Percentiles rank a stretch among this genome's conserved stretches.
These are phyloP conservation scores for Epichloe gansuensis DNA, from an alignment of 2,329 filamentous ascomycete species.

Conservation along the genomic window DNA sequence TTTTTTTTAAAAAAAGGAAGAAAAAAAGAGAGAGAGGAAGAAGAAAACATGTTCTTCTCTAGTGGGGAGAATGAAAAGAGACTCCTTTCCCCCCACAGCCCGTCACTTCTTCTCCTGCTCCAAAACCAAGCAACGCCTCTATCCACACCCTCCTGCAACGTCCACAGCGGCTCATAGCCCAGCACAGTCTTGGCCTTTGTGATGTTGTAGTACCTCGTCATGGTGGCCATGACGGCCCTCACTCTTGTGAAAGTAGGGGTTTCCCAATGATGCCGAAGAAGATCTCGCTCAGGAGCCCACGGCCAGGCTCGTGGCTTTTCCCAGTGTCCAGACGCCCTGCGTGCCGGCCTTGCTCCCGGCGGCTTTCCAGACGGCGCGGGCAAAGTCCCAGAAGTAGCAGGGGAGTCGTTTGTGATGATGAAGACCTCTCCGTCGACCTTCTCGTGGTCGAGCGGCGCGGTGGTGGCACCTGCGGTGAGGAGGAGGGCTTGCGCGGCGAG, in stretches of 20 bases:
- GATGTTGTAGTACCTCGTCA: slow-evolving; percentile 70
- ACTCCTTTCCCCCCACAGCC: neutral
- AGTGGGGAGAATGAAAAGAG: neutral
- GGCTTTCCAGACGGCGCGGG: slow-evolving; percentile 61
- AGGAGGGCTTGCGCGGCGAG: slow-evolving; percentile 67
- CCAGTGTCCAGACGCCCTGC: slow-evolving; percentile 42
- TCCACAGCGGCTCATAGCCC: slow-evolving; percentile 56
- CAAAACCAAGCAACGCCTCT: slow-evolving; percentile 42
- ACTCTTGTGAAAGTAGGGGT: slow-evolving; percentile 46
- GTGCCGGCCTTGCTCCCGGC: slow-evolving; percentile 41
- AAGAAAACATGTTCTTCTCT: neutral
- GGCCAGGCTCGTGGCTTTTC: slow-evolving; percentile 36
- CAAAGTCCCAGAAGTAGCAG: slow-evolving; percentile 84
- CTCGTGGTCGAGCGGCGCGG: slow-evolving; percentile 57
- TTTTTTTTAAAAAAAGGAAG: too few species aligned
- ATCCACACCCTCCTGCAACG: slow-evolving; percentile 51
- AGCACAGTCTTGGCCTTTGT: slow-evolving; percentile 59
- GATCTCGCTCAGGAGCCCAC: slow-evolving; percentile 44
- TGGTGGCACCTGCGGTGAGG: slow-evolving; percentile 40
- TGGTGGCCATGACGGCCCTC: slow-evolving; percentile 54
- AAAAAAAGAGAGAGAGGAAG: neutral
- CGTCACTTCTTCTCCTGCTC: slow-evolving; percentile 32
- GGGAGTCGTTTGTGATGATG: slow-evolving; percentile 80
- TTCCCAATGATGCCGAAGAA: slow-evolving; percentile 36
- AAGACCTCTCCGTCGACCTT: slow-evolving; percentile 76